Evolutionary conservation across 345 rosid species (phyloP), one percentile per base, ranked within the genome.

Genomic region (Pelargonium nanum): DNA sequence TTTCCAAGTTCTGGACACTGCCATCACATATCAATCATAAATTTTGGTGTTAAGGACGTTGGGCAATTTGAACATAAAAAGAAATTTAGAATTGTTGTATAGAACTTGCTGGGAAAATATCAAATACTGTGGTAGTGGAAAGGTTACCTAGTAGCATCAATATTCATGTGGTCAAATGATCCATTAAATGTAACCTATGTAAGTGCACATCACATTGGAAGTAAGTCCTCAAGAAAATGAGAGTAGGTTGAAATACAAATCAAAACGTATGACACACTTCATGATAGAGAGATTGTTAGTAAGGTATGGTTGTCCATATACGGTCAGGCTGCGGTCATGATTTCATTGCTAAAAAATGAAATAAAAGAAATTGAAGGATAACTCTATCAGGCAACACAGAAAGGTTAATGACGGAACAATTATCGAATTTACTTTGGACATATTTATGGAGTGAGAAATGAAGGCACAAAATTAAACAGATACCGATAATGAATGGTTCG

Each of bases 131-230:
- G 26, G 59, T n/a, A 60, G 34, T 25, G 45, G 24, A 22, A 65
- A 59, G 61, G 54, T 6, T 82, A 92, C 98, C 98, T 92, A 24
- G 97, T 87, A 53, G 97, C 86, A 74, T 92, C 98, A 53, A 92
- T 82, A 69, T 78, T 89, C 97, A 92, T 84, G 81, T 92, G 98
- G 73, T 87, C 91, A 80, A 85, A 92, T 60, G 98, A 89, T 69
- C 98, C 98, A 80, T 89, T 92, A 67, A 92, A 92, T 58, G 94
- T 85, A 67, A 92, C 89, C 98, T 92, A 79, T 56, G 56, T 62
- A 61, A 24, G 34, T 28, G 57, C 59, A 24, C 64, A 40, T 45
- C n/a, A 44, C 8, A 24, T 26, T 5, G 65, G 6, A 13, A 19
- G 34, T 55, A 53, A 67, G 68, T 60, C 26, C 65, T 2, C 12